phyloP scores from a whole-genome alignment of 768 basidiomycete species.

The Boletus barrowsii region DNA sequence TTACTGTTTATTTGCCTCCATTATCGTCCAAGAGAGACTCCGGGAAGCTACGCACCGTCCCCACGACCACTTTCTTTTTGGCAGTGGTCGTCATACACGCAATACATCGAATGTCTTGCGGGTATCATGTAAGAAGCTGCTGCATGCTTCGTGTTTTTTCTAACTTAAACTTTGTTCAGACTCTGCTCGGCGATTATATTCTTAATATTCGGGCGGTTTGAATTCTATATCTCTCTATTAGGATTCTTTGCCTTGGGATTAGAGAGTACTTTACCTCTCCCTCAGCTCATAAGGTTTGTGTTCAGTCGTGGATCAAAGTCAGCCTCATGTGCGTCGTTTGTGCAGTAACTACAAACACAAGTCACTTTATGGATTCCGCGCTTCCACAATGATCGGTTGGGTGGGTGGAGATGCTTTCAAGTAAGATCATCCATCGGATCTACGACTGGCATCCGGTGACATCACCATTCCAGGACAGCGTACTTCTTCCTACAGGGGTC shows the following conservation, averaged over 20 bases:
- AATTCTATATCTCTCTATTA: slow-evolving; percentile 56
- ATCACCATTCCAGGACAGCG: slow-evolving; percentile 47
- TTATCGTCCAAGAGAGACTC: slow-evolving; percentile 59
- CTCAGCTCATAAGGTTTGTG: slow-evolving; percentile 71
- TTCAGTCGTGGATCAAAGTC: slow-evolving; percentile 3
- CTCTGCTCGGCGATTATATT: slow-evolving; percentile 71
- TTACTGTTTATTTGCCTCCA: slow-evolving; percentile 79
- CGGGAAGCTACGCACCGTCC: slow-evolving; percentile 58
- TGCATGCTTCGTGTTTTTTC: slow-evolving; percentile 4
- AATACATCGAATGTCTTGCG: slow-evolving; percentile 81
- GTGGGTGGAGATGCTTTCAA: slow-evolving; percentile 83
- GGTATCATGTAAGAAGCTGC: slow-evolving; percentile 58
- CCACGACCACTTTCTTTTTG: slow-evolving; percentile 73
- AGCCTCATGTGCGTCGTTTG: slow-evolving; percentile 19
- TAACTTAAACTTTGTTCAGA: slow-evolving; percentile 25
- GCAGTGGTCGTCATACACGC: slow-evolving; percentile 79
- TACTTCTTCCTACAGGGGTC: slow-evolving; percentile 78
- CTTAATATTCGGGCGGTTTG: slow-evolving; percentile 66
- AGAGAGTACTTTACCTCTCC: slow-evolving; percentile 84
- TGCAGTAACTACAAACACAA: slow-evolving; percentile 73
- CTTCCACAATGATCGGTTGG: slow-evolving; percentile 82
- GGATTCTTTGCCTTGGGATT: slow-evolving; percentile 80
- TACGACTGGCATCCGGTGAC: slow-evolving; percentile 14
- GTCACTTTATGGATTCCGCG: slow-evolving; percentile 81
- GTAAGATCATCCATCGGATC: slow-evolving; percentile 38